Base-by-base conservation (phyloP, 2,329 filamentous ascomycete genomes). In the Ascocoryne sarcoides region DNA sequence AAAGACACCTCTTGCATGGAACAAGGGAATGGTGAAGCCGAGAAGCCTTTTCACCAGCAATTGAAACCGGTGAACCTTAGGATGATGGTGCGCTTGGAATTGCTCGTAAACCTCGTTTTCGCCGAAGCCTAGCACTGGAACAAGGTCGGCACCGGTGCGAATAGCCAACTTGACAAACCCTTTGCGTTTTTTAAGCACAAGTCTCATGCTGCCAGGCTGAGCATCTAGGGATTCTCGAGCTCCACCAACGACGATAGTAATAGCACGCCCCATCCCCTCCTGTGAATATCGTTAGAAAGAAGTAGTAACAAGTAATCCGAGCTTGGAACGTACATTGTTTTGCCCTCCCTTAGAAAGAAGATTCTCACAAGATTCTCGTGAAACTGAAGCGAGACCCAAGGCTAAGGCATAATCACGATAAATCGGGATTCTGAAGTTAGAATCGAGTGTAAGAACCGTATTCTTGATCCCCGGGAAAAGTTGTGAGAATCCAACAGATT, bases 61-160 rank as follows among this genome's bases (percentile, higher is more conserved):
- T 64, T 98, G 92, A 28, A 84, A 64, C 57, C 77, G 79, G 66
- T 90, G 84, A 40, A 96, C 76, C 44, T 76, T 67, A 1, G 90
- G 88, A 57, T 95, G 86, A 21, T 76, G 72, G 46, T 80, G 74
- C 1, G 84, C 79, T 49, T 82, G 76, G 37, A 95, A 70, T 63
- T 96, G 90, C 50, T 95, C 86, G 67, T 96, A 98, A 2, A 96
- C 68, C 54, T 95, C 86, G 60, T 95, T 96, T 66, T 98, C 92
- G 32, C 92, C 92, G 58, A 98, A 96, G 1, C 81, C 82, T 14
- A 98, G 70, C 2, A 95, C 85, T 0, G 92, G 92, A 0, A 98
- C 90, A 1, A 98, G 71, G 56, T 95, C 90, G 2, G 92, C 90
- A n/a, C 90, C 89, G 2, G 82, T 87, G 34, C 87, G 78, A 44